A percentile compares a stretch with the other conserved stretches of the same genome.
Conservation (phyloP, 768 basidiomycete species). For the Phallus indusiatus region DNA sequence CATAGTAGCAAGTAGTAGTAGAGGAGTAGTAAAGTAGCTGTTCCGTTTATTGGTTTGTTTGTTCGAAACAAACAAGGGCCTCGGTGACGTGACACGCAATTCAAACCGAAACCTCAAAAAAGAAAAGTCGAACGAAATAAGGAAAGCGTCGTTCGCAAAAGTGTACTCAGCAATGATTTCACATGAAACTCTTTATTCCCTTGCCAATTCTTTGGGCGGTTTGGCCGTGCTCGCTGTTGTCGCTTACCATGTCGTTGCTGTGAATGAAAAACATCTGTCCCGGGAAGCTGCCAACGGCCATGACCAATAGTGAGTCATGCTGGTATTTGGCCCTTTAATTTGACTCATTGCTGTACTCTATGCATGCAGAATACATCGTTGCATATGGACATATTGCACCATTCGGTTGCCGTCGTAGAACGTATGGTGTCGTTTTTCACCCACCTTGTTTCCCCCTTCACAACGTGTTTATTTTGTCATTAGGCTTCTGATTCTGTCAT, state of each 20-base stretch:
- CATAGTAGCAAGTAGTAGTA: conserved; percentile 34
- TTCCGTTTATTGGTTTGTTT: conserved; percentile 16
- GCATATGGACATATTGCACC: too few relatives aligned
- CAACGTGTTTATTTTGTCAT: too few relatives aligned
- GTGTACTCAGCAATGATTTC: conserved; percentile 50
- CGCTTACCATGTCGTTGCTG: conserved; percentile 82
- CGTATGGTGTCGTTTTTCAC: too few relatives aligned
- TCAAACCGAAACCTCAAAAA: not conserved
- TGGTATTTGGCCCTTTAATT: too few relatives aligned
- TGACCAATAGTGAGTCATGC: not conserved
- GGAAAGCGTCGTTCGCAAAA: not conserved
- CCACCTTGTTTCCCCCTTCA: too few relatives aligned
- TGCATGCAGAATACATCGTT: too few relatives aligned
- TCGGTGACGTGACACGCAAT: conserved; percentile 2
- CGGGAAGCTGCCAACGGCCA: not conserved
- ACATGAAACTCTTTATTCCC: conserved; percentile 67
- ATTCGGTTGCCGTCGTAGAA: too few relatives aligned
- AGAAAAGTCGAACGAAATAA: not conserved
- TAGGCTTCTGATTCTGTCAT: not conserved
- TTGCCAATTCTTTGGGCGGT: conserved; percentile 76
- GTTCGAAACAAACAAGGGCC: conserved; percentile 24
- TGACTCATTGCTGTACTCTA: too few relatives aligned
- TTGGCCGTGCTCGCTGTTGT: conserved; percentile 84
- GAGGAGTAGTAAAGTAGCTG: not conserved
- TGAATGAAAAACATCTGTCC: conserved; percentile 51